Conservation (phyloP, 805 yeast species). For the Ogataea thermomethanolica region DNA sequence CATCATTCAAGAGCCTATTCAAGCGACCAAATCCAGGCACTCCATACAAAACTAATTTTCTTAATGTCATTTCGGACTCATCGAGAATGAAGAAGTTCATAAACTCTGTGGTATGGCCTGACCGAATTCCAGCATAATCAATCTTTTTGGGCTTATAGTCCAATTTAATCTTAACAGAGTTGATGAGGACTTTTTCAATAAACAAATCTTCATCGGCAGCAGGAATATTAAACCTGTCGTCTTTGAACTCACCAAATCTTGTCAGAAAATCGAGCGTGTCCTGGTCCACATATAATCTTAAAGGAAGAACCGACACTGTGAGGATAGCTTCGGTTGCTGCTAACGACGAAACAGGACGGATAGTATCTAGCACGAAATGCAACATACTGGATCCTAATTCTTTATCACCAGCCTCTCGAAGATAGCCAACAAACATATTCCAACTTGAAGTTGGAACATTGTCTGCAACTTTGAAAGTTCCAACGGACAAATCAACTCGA, state of each 20-base stretch:
- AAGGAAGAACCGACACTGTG: slow-evolving; percentile 57
- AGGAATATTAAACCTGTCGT: slow-evolving; percentile 57
- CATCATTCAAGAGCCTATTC: slow-evolving; percentile 50
- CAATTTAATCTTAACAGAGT: slow-evolving; percentile 57
- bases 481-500: slow-evolving; percentile 45
- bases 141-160: slow-evolving; percentile 92
- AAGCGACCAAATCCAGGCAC: slow-evolving; percentile 68
- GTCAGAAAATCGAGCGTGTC: slow-evolving; percentile 84
- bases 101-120: slow-evolving; percentile 84
- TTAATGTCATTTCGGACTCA: slow-evolving; percentile 71
- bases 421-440: slow-evolving; percentile 75
- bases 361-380: slow-evolving; percentile 47
- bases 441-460: slow-evolving; percentile 85
- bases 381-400: slow-evolving; percentile 68
- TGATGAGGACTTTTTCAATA: slow-evolving; percentile 64
- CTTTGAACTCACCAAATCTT: slow-evolving; percentile 79
- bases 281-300: slow-evolving; percentile 85
- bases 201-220: slow-evolving; percentile 44
- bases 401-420: slow-evolving; percentile 66
- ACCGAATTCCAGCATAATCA: slow-evolving; percentile 77
- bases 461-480: slow-evolving; percentile 62
- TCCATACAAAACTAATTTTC: slow-evolving; percentile 66
- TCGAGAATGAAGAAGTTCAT: slow-evolving; percentile 87
- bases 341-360: slow-evolving; percentile 59
- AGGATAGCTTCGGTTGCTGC: slow-evolving; percentile 68